Percentiles rank a stretch among this genome's conserved stretches.
Evolutionary conservation across 768 basidiomycete species (phyloP).

Genomic region (Pleurotus platypus): DNA sequence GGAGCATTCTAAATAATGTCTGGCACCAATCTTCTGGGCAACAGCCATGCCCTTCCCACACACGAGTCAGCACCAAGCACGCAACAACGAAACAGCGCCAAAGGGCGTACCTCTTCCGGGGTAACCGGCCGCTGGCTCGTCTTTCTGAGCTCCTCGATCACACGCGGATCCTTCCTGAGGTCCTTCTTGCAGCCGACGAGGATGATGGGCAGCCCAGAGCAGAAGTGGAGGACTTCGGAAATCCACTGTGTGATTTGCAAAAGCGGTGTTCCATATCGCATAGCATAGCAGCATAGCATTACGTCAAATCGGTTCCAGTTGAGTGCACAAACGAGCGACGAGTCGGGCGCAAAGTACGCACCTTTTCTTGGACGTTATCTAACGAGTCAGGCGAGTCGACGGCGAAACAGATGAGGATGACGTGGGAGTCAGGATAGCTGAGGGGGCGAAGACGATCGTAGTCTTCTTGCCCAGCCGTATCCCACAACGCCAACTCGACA

Average conservation of each 20-base stretch:
- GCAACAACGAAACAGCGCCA: background rate
- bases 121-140: slow-evolving; percentile 94
- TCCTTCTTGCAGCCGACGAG: slow-evolving; percentile 99
- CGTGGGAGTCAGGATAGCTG: slow-evolving; percentile 98
- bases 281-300: too few species aligned
- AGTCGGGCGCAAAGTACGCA: slow-evolving; percentile 28
- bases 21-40: slow-evolving; percentile 94
- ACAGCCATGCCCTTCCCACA: slow-evolving; percentile 81
- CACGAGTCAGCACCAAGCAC: background rate
- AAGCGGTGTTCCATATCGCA: too few species aligned
- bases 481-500: slow-evolving; percentile 98
- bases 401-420: slow-evolving; percentile 99
- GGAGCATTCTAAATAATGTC: slow-evolving; percentile 96
- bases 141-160: slow-evolving; percentile 92
- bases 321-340: too few species aligned
- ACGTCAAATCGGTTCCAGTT: too few species aligned
- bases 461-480: slow-evolving; percentile 99
- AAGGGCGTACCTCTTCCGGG: slow-evolving; percentile 72
- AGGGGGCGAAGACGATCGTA: slow-evolving; percentile 98
- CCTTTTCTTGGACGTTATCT: slow-evolving; percentile 99
- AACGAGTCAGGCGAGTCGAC: slow-evolving; percentile 97
- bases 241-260: slow-evolving; percentile 70
- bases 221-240: slow-evolving; percentile 98
- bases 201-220: slow-evolving; percentile 89
- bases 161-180: slow-evolving; percentile 87